Conservation (phyloP, 345 rosid genomes). For the Turritis glabra region DNA sequence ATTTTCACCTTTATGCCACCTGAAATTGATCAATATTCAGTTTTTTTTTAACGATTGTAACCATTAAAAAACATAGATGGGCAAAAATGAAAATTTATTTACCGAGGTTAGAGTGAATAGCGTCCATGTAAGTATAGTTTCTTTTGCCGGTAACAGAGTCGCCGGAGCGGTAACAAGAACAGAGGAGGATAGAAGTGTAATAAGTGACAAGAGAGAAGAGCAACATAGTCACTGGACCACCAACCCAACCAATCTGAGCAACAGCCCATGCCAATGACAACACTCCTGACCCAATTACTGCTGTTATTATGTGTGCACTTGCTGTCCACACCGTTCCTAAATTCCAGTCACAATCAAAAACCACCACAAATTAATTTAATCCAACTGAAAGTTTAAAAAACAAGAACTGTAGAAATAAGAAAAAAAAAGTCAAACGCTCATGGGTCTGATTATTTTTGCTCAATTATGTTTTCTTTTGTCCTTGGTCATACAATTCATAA, state of each 20-base stretch:
- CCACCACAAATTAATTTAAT: not conserved
- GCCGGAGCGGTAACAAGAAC: conserved; percentile 71
- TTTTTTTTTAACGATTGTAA: not conserved
- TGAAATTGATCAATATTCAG: conserved; percentile 22
- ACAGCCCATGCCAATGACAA: conserved; percentile 76
- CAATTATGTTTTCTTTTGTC: not conserved
- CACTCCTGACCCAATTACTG: conserved; percentile 82
- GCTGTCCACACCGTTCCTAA: conserved; percentile 74
- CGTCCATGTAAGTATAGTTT: conserved; percentile 76
- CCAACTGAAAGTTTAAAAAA: not conserved
- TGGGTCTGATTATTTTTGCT: too few species aligned
- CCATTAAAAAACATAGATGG: not conserved
- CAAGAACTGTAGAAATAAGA: not conserved
- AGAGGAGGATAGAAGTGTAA: conserved; percentile 62
- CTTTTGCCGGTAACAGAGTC: conserved; percentile 62
- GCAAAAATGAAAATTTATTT: not conserved
- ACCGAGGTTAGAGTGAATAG: conserved; percentile 66
- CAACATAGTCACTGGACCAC: conserved; percentile 63
- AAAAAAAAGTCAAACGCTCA: not conserved
- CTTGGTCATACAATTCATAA: not conserved
- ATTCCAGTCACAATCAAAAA: conserved; percentile 1
- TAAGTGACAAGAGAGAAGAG: conserved; percentile 71
- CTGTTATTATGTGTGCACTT: conserved; percentile 66
- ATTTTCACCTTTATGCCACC: conserved; percentile 62
- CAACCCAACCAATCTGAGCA: conserved; percentile 84